Percentiles rank a stretch among this genome's conserved stretches.
Conservation (phyloP, 768 basidiomycete genomes). For the Boletus rex-veris region DNA sequence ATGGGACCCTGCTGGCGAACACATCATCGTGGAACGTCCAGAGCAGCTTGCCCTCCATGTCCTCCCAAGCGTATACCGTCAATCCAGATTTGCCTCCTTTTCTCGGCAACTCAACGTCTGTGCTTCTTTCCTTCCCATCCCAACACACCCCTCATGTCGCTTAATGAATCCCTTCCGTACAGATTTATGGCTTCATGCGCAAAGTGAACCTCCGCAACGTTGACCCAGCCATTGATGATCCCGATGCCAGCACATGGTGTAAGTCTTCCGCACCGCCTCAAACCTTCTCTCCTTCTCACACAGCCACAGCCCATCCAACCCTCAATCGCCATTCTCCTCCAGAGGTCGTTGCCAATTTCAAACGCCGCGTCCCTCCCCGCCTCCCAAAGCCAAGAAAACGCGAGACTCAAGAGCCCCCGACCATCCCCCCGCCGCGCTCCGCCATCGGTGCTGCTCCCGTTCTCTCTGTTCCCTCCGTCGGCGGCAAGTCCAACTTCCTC, state of each 20-base stretch:
- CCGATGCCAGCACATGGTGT: slow-evolving; percentile 98
- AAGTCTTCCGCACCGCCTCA: slow-evolving; percentile 37
- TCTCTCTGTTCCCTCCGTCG: slow-evolving; percentile 54
- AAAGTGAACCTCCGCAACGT: slow-evolving; percentile 95
- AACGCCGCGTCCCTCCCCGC: slow-evolving; percentile 91
- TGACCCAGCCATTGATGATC: slow-evolving; percentile 92
- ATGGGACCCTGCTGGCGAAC: slow-evolving; percentile 90
- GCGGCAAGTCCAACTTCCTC: slow-evolving; percentile 35
- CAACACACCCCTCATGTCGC: slow-evolving; percentile 20
- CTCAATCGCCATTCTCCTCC: slow-evolving; percentile 87
- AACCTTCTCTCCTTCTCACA: slow-evolving; percentile 20
- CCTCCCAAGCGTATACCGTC: slow-evolving; percentile 90
- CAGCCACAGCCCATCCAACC: slow-evolving; percentile 74
- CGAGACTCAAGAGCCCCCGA: slow-evolving; percentile 62
- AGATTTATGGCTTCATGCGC: slow-evolving; percentile 99
- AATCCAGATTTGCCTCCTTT: slow-evolving; percentile 96
- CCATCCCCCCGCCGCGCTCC: slow-evolving; percentile 73
- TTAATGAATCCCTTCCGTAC: slow-evolving; percentile 24
- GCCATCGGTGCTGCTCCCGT: slow-evolving; percentile 65
- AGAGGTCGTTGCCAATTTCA: slow-evolving; percentile 91
- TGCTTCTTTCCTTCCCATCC: slow-evolving; percentile 34
- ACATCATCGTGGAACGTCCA: slow-evolving; percentile 93
- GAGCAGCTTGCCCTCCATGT: slow-evolving; percentile 93
- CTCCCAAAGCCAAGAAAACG: slow-evolving; percentile 85
- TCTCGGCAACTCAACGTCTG: slow-evolving; percentile 94